A percentile compares a stretch with the other conserved stretches of the same genome.
These are phyloP conservation scores for Balakata baccata DNA, from an alignment of 345 rosid genomes.

Conservation along the genomic window DNA sequence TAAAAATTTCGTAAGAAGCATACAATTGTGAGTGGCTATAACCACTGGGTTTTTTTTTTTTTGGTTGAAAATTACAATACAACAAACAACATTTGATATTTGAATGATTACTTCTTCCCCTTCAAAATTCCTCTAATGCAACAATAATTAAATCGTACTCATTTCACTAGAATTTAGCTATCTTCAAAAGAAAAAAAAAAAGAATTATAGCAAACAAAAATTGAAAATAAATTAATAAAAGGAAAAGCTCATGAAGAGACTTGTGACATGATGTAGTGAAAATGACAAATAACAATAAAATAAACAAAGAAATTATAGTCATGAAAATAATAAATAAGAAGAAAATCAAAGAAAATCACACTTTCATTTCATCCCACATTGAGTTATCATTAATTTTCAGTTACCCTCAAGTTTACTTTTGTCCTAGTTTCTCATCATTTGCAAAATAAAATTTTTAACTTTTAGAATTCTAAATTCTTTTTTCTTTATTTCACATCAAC, in stretches of 20 bases:
- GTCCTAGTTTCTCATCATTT: neutral
- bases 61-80: too few relatives aligned
- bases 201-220: too few relatives aligned
- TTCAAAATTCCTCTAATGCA: neutral
- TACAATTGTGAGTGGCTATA: too few relatives aligned
- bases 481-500: neutral
- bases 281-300: neutral
- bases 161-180: neutral
- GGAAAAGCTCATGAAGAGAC: neutral
- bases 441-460: neutral
- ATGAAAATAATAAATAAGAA: neutral
- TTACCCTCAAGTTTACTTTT: slow-evolving; percentile 1
- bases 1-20: too few relatives aligned
- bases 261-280: slow-evolving; percentile 7
- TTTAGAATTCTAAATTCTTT: neutral
- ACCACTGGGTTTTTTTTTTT: too few relatives aligned
- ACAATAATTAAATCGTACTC: neutral
- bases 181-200: too few relatives aligned
- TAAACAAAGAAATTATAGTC: neutral
- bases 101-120: neutral
- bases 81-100: too few relatives aligned
- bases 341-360: neutral
- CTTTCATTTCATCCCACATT: slow-evolving; percentile 7
- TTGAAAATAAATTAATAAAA: too few relatives aligned
- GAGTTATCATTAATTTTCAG: neutral